phyloP scores from a whole-genome alignment of 768 basidiomycete genomes.

The Hysterangium stoloniferum region DNA sequence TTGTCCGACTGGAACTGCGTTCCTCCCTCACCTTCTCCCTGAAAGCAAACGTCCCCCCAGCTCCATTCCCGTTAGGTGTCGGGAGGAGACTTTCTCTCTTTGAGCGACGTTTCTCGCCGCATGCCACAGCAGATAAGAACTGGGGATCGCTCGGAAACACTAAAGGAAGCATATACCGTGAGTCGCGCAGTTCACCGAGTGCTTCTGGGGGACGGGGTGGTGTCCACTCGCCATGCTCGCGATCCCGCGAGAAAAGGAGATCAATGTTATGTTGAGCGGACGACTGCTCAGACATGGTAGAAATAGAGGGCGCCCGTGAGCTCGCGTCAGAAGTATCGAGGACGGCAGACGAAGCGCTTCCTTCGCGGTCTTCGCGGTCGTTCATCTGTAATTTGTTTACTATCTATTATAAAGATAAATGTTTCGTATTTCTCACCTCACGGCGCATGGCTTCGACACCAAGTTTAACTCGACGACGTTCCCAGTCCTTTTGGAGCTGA shows the following conservation, averaged over 20 bases:
- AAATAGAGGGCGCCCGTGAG: slow-evolving; percentile 13
- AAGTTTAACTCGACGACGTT: slow-evolving; percentile 78
- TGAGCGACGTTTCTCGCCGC: slow-evolving; percentile 17
- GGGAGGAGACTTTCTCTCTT: neutral
- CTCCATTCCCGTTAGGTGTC: neutral
- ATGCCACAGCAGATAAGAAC: slow-evolving; percentile 63
- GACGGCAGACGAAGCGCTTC: slow-evolving; percentile 40
- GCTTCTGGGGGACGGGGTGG: slow-evolving; percentile 72
- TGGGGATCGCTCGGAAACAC: slow-evolving; percentile 76
- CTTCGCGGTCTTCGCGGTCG: slow-evolving; percentile 65
- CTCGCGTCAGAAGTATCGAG: slow-evolving; percentile 28
- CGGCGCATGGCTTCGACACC: slow-evolving; percentile 80
- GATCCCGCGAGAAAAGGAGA: slow-evolving; percentile 63
- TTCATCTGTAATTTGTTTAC: slow-evolving; percentile 40
- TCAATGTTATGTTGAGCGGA: slow-evolving; percentile 58
- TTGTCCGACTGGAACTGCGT: slow-evolving; percentile 32
- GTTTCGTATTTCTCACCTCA: slow-evolving; percentile 44
- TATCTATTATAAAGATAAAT: neutral
- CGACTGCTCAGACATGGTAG: slow-evolving; percentile 27
- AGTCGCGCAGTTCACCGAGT: slow-evolving; percentile 87
- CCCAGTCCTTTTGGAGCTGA: slow-evolving; percentile 97
- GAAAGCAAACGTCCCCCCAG: neutral
- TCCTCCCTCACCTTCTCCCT: slow-evolving; percentile 8
- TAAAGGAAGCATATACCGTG: slow-evolving; percentile 86
- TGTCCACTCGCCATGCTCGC: slow-evolving; percentile 65